Percentiles rank a stretch among this genome's conserved stretches.
Conservation (phyloP, 176 grass and related monocot species). For the Zoysia japonica region DNA sequence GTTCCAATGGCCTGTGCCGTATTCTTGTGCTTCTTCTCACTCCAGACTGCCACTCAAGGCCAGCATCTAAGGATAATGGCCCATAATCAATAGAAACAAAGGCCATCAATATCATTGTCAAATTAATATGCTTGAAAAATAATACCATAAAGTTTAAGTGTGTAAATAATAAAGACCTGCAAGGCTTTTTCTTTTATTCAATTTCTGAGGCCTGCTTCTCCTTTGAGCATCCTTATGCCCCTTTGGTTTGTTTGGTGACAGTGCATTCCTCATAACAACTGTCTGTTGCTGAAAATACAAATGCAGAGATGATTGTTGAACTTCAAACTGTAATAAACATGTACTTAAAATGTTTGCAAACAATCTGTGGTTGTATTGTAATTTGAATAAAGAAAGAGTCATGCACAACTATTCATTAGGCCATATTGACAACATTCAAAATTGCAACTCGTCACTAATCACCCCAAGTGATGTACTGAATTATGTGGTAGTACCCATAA, state of each 20-base stretch:
- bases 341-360: neutral
- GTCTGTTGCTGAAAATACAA: constrained; percentile 51
- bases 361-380: neutral
- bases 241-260: constrained; percentile 31
- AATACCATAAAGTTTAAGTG: neutral
- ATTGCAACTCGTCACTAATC: neutral
- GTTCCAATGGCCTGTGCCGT: constrained; percentile 58
- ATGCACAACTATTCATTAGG: neutral
- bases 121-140: too few relatives aligned
- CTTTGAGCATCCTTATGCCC: constrained; percentile 43
- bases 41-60: constrained; percentile 58
- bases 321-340: constrained; percentile 5
- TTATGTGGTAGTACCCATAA: neutral
- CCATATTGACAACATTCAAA: constrained; percentile 29
- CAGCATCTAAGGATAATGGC: constrained; percentile 49
- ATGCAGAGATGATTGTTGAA: constrained; percentile 23
- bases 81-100: constrained; percentile 33
- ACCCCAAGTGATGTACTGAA: neutral
- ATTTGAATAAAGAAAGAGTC: constrained; percentile 2
- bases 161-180: constrained; percentile 55
- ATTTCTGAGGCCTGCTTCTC: constrained; percentile 47
- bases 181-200: constrained; percentile 51
- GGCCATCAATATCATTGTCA: constrained; percentile 21
- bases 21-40: constrained; percentile 81
- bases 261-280: constrained; percentile 19